These are phyloP conservation scores for Paratinospora sagittata DNA, from an alignment of 164 flowering plant genomes.

Conservation along the genomic window DNA sequence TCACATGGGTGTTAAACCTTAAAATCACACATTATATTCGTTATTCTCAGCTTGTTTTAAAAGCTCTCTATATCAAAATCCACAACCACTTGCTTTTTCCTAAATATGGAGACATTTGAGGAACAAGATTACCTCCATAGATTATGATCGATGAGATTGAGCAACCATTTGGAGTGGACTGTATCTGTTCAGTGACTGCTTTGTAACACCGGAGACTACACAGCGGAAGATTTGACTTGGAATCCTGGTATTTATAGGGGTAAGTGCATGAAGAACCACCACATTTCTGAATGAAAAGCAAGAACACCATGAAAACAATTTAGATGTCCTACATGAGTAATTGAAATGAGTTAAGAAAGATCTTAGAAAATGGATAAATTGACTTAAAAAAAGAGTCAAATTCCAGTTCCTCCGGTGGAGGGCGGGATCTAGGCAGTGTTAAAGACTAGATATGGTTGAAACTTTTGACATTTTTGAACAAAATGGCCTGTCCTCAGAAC, in stretches of 20 bases:
- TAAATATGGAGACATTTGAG: constrained; percentile 9
- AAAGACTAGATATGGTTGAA: background rate
- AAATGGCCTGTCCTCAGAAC: background rate
- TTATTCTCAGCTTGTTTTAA: background rate
- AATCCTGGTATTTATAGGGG: constrained; percentile 62
- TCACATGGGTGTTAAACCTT: background rate
- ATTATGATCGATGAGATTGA: background rate
- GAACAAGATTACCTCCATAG: background rate
- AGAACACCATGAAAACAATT: background rate
- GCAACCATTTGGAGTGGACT: constrained; percentile 5
- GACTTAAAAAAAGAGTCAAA: background rate
- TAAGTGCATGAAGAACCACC: constrained; percentile 41
- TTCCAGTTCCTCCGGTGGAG: no score
- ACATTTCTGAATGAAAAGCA: no score
- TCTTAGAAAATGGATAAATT: background rate
- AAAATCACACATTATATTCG: background rate
- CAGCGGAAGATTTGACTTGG: constrained; percentile 60
- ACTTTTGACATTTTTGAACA: background rate
- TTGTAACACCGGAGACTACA: constrained; percentile 78
- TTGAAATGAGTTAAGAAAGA: background rate
- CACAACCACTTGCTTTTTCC: background rate
- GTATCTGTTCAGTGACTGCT: constrained; percentile 36
- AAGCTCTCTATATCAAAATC: background rate
- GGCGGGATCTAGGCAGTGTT: background rate
- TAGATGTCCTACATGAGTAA: background rate